These are phyloP conservation scores for Starmera dryadoides DNA, from an alignment of 805 yeast genomes.

Conservation along the genomic window DNA sequence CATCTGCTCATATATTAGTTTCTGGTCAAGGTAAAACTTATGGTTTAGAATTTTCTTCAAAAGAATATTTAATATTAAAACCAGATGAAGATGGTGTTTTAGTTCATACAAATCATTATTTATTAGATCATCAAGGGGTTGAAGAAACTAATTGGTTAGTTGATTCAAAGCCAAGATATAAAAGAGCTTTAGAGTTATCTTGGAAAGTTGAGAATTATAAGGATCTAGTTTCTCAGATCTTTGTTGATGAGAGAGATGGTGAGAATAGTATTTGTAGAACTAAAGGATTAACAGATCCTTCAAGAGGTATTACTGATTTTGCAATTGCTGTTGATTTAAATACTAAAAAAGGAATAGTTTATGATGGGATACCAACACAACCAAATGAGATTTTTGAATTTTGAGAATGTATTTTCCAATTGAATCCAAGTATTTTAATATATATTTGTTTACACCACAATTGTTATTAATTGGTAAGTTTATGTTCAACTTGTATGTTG, in stretches of 20 bases:
- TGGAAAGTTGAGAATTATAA: background rate
- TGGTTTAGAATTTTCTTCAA: background rate
- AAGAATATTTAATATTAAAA: background rate
- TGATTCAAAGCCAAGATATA: background rate
- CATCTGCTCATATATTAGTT: conserved; percentile 17
- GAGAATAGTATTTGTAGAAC: background rate
- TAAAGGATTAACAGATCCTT: background rate
- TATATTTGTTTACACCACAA: too few species aligned
- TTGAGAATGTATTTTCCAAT: too few species aligned
- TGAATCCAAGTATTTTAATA: too few species aligned
- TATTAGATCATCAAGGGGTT: background rate
- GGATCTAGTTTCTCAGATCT: background rate
- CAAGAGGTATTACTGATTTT: background rate
- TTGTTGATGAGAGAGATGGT: background rate
- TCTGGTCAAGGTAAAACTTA: conserved; percentile 13
- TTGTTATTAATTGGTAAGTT: too few species aligned
- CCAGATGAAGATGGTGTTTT: background rate
- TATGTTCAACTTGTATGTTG: too few species aligned
- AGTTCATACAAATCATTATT: conserved; percentile 1
- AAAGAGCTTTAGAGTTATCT: background rate
- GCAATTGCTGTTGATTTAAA: background rate
- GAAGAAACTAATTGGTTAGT: background rate
- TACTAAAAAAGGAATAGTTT: background rate
- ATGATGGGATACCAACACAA: background rate
- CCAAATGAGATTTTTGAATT: background rate